Evolutionary conservation across 2,329 filamentous ascomycete species (phyloP), one percentile per base, ranked within the genome.

Genomic region (Lojkania enalia): DNA sequence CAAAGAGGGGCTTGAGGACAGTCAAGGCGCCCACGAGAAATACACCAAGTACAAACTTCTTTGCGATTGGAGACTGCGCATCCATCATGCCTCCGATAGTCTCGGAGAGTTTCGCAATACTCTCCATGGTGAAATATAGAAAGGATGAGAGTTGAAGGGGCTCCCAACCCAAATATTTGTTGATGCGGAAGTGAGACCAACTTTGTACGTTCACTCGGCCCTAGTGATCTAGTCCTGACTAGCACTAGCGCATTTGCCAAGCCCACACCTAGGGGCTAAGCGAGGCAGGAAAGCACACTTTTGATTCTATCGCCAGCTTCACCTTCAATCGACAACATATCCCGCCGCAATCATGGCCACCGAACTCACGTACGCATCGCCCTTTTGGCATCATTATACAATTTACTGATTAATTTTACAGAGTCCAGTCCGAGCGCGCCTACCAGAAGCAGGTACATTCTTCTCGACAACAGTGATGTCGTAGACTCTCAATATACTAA

Each of bases 351-450:
- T 51, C 66, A 71, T 71, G 70, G 70, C 70, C 57, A 72, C 70
- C 65, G 70, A 72, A 63, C 65, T 72, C 59, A 72, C 70, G 65
- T 69, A 67, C 49, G 65, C 61, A 51, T 44, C 31, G 45, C 48
- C 31, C 37, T 20, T 18, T 32, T 33, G 15, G 33, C 38, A 3
- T n/a, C 27, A 23, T 38, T 20, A 31, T 33, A 46, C 38, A 48
- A 39, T 37, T 44, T 45, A 51, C 66, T 68, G 60, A 68, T 48
- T 51, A 49, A 39, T 39, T 54, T 4, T 84, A 96, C 82, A 95
- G 90, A 77, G 94, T 99, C 79, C 94, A 99, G 87, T 95, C 90
- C 77, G 94, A 99, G 87, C 92, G 94, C 83, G 94, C 94, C 84
- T 99, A 88, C 89, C 94, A 97, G 81, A 99, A 99, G 66, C 66